phyloP scores from a whole-genome alignment of 495 filamentous ascomycete species.

The Hyaloscypha finlandica region DNA sequence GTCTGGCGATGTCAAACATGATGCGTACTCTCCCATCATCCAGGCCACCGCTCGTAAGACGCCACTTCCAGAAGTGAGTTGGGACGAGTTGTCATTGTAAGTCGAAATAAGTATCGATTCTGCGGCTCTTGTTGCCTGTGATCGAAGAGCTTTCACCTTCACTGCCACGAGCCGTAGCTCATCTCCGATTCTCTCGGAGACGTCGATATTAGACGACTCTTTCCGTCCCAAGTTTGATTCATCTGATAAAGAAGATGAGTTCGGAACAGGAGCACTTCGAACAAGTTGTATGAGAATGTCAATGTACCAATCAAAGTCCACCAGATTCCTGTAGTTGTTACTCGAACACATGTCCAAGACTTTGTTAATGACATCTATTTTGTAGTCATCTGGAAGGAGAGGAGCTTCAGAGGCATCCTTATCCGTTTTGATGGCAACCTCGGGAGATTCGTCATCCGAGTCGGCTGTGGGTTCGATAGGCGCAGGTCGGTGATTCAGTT shows the following conservation, averaged over 20 bases:
- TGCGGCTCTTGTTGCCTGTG: slow-evolving; percentile 78
- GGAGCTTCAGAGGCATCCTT: slow-evolving; percentile 40
- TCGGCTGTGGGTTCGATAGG: slow-evolving; percentile 49
- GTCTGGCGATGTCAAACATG: slow-evolving; percentile 62
- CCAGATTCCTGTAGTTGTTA: slow-evolving; percentile 80
- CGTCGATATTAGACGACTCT: slow-evolving; percentile 38
- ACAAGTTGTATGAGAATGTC: slow-evolving; percentile 80
- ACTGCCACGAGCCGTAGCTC: slow-evolving; percentile 89
- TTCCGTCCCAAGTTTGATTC: slow-evolving; percentile 8
- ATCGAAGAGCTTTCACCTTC: slow-evolving; percentile 80
- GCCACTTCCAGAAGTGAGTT: slow-evolving; percentile 47
- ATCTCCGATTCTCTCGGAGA: slow-evolving; percentile 72
- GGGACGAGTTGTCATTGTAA: slow-evolving; percentile 42
- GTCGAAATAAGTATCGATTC: slow-evolving; percentile 66
- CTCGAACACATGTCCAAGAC: slow-evolving; percentile 91
- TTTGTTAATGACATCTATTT: slow-evolving; percentile 70
- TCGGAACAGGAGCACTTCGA: slow-evolving; percentile 57
- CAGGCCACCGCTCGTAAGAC: slow-evolving; percentile 75
- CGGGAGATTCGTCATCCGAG: slow-evolving; percentile 60
- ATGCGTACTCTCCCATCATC: slow-evolving; percentile 85
- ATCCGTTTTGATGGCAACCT: slow-evolving; percentile 39
- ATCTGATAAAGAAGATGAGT: slow-evolving; percentile 22
- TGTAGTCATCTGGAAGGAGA: slow-evolving; percentile 79
- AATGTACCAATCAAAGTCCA: slow-evolving; percentile 97
- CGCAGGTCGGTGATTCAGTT: slow-evolving; percentile 22